Conservation (phyloP, 331 rosid genomes). For the Malus hybrid region DNA sequence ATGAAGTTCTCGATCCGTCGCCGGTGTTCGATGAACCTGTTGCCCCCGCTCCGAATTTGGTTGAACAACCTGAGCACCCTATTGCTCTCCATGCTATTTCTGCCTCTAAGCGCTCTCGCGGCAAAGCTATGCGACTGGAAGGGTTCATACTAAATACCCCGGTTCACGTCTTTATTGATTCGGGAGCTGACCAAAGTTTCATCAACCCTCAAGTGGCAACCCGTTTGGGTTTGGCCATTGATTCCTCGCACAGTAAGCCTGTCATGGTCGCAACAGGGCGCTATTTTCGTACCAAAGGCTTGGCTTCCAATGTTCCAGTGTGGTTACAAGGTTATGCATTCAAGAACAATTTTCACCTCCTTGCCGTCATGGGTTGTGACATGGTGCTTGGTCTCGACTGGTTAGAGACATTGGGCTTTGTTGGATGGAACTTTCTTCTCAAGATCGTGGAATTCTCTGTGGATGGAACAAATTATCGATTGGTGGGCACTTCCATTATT, state of each 20-base stretch:
- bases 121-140: no score
- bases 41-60: accelerated
- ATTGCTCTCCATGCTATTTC: no score
- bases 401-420: not conserved
- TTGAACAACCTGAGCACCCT: no score
- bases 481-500: not conserved
- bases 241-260: accelerated
- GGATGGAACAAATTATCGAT: not conserved
- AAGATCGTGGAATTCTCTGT: not conserved
- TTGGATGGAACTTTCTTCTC: not conserved
- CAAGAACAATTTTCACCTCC: no score
- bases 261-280: not conserved
- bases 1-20: no score
- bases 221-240: not conserved
- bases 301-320: not conserved
- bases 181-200: no score
- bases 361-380: not conserved
- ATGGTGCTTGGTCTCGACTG: not conserved
- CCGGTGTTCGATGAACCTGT: accelerated
- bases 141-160: no score
- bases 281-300: not conserved
- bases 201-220: no score
- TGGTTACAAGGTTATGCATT: not conserved
- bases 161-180: no score
- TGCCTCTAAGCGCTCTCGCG: no score